These are phyloP conservation scores for Venturia pyrina DNA, from an alignment of 2,329 filamentous ascomycete species.

Conservation along the genomic window DNA sequence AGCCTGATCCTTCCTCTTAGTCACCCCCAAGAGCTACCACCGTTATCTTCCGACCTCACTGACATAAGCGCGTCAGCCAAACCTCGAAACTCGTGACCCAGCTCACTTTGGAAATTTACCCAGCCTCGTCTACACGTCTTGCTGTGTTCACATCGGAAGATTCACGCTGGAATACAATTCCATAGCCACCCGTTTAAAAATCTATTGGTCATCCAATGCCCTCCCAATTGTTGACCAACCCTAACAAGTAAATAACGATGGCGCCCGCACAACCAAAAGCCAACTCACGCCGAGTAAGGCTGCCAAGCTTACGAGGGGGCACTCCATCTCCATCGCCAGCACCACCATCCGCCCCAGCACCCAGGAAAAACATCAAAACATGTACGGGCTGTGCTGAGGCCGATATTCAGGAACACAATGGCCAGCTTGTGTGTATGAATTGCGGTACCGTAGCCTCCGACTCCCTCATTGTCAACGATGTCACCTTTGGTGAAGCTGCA, in stretches of 20 bases:
- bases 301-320: constrained; percentile 4
- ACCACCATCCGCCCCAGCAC: constrained; percentile 1
- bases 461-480: constrained; percentile 82
- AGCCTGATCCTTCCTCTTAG: not conserved
- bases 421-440: constrained; percentile 53
- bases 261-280: constrained; percentile 3
- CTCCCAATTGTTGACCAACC: not conserved
- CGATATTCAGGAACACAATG: constrained; percentile 7
- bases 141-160: not conserved
- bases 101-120: not conserved
- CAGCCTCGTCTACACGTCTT: not conserved
- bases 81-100: not conserved
- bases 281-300: not conserved
- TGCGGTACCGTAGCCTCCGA: constrained; percentile 81
- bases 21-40: not conserved
- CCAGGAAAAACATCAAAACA: not conserved
- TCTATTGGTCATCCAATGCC: not conserved
- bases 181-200: not conserved
- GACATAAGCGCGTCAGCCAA: not conserved
- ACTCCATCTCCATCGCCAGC: constrained; percentile 1
- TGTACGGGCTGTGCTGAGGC: not conserved
- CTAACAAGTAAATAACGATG: not conserved
- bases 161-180: not conserved
- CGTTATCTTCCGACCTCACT: not conserved
- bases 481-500: constrained; percentile 81